phyloP scores from a whole-genome alignment of 1,284 basidiomycete species.

The Melampsora americana region DNA sequence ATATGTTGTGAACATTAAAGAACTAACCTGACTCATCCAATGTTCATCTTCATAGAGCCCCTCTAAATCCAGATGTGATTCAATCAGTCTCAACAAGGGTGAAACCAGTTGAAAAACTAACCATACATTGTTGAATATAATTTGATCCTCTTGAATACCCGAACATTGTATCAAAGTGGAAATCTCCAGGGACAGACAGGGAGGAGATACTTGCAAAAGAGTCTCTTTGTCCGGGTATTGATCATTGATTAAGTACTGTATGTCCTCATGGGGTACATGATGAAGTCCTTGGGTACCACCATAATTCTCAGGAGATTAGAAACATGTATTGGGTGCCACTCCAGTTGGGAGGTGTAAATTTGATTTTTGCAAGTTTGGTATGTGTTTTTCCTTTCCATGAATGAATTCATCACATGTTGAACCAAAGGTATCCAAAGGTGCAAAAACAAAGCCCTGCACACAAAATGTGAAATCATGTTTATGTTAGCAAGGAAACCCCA shows the following conservation, averaged over 20 bases:
- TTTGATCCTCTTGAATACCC: background rate
- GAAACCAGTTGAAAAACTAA: background rate
- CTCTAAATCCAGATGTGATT: background rate
- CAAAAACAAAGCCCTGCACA: background rate
- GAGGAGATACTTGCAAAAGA: background rate
- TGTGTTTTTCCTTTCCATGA: background rate
- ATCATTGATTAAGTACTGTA: background rate
- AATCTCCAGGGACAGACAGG: background rate
- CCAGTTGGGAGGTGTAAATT: background rate
- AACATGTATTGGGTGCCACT: background rate
- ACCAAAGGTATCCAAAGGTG: background rate
- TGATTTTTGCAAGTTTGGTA: background rate
- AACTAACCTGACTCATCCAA: no score
- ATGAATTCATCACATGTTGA: background rate
- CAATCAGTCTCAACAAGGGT: no score
- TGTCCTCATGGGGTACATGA: background rate
- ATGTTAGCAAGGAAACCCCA: background rate
- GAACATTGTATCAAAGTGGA: background rate
- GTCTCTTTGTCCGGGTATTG: background rate
- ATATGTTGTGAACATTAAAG: no score
- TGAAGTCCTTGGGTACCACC: background rate
- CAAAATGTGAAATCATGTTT: background rate
- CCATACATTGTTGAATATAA: background rate
- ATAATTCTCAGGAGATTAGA: background rate
- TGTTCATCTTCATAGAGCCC: background rate